Conservation (phyloP, 1,284 basidiomycete species). For the Trichosporon faecale region DNA sequence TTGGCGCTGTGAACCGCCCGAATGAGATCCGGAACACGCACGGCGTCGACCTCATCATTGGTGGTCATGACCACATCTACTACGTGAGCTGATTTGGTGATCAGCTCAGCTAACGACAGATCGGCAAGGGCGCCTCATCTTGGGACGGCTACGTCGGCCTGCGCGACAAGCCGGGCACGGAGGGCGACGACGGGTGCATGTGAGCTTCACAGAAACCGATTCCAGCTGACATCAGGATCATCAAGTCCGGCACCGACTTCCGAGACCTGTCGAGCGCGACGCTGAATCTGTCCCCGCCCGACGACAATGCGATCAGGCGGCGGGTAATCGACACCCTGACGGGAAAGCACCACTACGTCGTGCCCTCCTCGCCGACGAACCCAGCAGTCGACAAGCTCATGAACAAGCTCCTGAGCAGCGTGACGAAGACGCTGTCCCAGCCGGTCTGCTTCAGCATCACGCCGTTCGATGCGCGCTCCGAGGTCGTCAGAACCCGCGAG, state of each 20-base stretch:
- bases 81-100: conserved; percentile 26
- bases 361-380: conserved; percentile 63
- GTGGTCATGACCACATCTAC: conserved; percentile 77
- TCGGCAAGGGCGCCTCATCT: conserved; percentile 66
- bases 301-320: conserved; percentile 61
- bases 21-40: conserved; percentile 57
- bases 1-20: conserved; percentile 60
- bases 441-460: conserved; percentile 68
- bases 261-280: conserved; percentile 74
- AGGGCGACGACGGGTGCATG: conserved; percentile 68
- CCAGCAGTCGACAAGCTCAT: conserved; percentile 62
- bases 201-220: conserved; percentile 42
- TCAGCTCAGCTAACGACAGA: conserved; percentile 52
- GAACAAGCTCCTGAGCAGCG: conserved; percentile 65
- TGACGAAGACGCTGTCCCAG: conserved; percentile 66
- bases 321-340: conserved; percentile 65
- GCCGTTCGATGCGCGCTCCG: conserved; percentile 71
- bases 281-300: conserved; percentile 62
- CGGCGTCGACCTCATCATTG: conserved; percentile 79
- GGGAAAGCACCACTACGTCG: conserved; percentile 65
- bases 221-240: conserved; percentile 47
- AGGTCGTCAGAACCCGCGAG: conserved; percentile 65
- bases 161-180: conserved; percentile 64
- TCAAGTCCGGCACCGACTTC: conserved; percentile 88
- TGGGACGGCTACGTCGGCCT: conserved; percentile 70